Evolutionary conservation across 1,284 basidiomycete species (phyloP).

Genomic region (Leccinum solheimii): DNA sequence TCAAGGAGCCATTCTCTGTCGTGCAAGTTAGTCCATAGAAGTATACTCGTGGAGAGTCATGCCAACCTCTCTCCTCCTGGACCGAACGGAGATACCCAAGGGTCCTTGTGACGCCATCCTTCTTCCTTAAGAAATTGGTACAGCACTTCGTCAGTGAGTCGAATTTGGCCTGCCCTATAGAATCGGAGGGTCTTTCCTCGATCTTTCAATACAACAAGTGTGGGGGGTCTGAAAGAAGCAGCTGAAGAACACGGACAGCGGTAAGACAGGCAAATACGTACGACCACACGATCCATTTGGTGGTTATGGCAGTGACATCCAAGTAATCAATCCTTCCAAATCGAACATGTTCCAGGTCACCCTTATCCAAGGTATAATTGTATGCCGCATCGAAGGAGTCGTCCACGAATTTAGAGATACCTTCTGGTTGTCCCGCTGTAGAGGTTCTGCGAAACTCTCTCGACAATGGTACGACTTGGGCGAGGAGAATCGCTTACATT

Average conservation of each 20-base stretch:
- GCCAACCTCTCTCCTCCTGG: constrained; percentile 73
- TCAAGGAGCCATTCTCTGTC: constrained; percentile 69
- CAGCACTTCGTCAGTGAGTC: constrained; percentile 56
- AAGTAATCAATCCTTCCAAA: constrained; percentile 82
- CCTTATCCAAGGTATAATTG: constrained; percentile 58
- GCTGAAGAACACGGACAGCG: constrained; percentile 6
- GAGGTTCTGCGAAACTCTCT: constrained; percentile 48
- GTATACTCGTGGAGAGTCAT: not conserved
- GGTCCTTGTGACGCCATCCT: constrained; percentile 54
- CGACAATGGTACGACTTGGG: constrained; percentile 2
- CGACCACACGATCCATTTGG: constrained; percentile 81
- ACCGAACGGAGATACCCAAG: constrained; percentile 62
- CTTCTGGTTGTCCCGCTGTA: constrained; percentile 57
- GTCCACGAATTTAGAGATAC: constrained; percentile 68
- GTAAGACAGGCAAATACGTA: constrained; percentile 38
- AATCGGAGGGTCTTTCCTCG: constrained; percentile 74
- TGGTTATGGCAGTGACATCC: constrained; percentile 75
- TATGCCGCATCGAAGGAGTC: constrained; percentile 67
- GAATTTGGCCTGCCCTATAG: constrained; percentile 62
- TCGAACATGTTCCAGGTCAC: constrained; percentile 66
- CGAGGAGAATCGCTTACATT: constrained; percentile 50
- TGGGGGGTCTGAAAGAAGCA: constrained; percentile 56
- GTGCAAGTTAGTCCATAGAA: constrained; percentile 2
- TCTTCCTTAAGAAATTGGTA: constrained; percentile 64
- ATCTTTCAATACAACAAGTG: constrained; percentile 62